Evolutionary conservation across 768 basidiomycete genomes (phyloP), one percentile per base, ranked within the genome.

Genomic region (Amanita jacksonii): DNA sequence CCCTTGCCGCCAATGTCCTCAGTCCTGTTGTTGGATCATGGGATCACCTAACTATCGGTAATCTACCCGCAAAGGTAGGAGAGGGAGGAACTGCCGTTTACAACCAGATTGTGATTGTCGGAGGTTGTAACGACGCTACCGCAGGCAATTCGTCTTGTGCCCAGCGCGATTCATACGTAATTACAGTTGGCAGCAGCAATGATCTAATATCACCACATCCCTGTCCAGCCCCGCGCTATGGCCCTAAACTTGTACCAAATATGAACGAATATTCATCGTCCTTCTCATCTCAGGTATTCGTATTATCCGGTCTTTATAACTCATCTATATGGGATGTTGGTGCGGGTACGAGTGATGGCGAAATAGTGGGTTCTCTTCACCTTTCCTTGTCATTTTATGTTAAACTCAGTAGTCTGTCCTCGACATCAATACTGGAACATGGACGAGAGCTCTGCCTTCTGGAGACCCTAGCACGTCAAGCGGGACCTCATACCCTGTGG

Each of bases 371-470:
- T 60, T 24, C 37, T 38, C 42, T 22, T 20, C 9, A 39, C 42
- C 35, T 38, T 30, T 38, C 32, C 27, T 43, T 18, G 23, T 39
- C 30, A 31, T 7, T 47, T 18, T 33, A 19, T 24, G 49, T 46
- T 13, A 31, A 47, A 39, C n/a, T 48, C 10, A 41, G 34, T 45
- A 83, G 81, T 79, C 72, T 45, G 64, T 88, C 9, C 62, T 87
- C 30, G 75, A 85, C 50, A 65, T 70, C 24, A 63, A 68, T 25
- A 72, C 77, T 2, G 80, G 74, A 5, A 64, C 71, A 7, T 89
- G 85, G 87, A 77, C 75, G 37, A 74, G 86, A 51, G 59, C 85
- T 13, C 59, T 88, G 27, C 86, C 86, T 30, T 69, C 86, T 27
- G 85, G 85, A 27, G 85, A 89, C 56, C 86, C 87, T 33, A 72